Conservation (phyloP, 257 asterid genomes). For the Ligustrum vulgare region DNA sequence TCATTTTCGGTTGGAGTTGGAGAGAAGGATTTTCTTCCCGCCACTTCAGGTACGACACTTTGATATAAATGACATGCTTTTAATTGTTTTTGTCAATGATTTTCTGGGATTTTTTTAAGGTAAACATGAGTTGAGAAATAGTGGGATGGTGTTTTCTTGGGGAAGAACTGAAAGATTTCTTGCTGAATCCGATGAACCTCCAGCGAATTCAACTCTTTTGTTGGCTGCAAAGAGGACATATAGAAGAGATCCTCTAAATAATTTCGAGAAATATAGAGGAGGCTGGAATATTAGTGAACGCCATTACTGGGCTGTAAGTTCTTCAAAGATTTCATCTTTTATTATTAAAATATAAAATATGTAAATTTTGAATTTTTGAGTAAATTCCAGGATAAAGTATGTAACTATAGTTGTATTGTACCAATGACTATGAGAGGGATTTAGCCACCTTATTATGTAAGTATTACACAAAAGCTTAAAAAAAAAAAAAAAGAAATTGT, state of each 20-base stretch:
- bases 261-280: slow-evolving; percentile 58
- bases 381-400: not conserved
- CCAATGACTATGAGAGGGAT: too few relatives aligned
- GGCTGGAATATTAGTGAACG: slow-evolving; percentile 86
- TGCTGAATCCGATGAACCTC: slow-evolving; percentile 46
- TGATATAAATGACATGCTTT: not conserved
- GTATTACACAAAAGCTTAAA: too few relatives aligned
- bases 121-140: slow-evolving; percentile 22
- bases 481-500: too few relatives aligned
- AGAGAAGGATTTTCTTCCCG: slow-evolving; percentile 28
- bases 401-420: too few relatives aligned
- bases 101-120: slow-evolving; percentile 26
- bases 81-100: not conserved
- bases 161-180: slow-evolving; percentile 50
- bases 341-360: not conserved
- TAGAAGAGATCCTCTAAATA: slow-evolving; percentile 69
- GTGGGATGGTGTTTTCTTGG: slow-evolving; percentile 37
- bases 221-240: slow-evolving; percentile 75
- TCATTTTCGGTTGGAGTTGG: slow-evolving; percentile 26
- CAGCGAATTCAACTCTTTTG: slow-evolving; percentile 56
- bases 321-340: slow-evolving; percentile 7
- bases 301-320: slow-evolving; percentile 95
- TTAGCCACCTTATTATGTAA: too few relatives aligned
- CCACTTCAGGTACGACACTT: slow-evolving; percentile 37
- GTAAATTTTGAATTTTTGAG: not conserved